Evolutionary conservation across 768 basidiomycete genomes (phyloP).

Genomic region (Coprinopsis strossmayeri): DNA sequence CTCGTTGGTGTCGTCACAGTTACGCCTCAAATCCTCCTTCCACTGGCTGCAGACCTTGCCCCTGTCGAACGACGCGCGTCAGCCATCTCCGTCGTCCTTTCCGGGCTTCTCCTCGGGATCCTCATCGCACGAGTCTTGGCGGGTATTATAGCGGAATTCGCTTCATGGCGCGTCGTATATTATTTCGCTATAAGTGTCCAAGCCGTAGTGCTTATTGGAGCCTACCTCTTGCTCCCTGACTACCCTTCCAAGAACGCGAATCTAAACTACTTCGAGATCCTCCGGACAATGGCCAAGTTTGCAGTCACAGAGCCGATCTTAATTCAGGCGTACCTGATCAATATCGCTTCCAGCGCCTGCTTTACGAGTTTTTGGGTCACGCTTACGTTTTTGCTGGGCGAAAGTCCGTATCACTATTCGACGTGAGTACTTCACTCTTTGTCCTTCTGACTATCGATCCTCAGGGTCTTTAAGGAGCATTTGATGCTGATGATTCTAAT

Average conservation of each 20-base stretch:
- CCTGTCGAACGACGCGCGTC: constrained; percentile 68
- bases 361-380: constrained; percentile 66
- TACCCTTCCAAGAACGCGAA: constrained; percentile 69
- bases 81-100: constrained; percentile 69
- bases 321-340: constrained; percentile 60
- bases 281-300: constrained; percentile 73
- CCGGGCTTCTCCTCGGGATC: constrained; percentile 64
- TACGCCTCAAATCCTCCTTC: constrained; percentile 71
- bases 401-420: constrained; percentile 68
- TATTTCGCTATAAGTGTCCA: constrained; percentile 75
- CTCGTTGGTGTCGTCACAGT: constrained; percentile 67
- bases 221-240: constrained; percentile 68
- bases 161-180: constrained; percentile 69
- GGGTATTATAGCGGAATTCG: constrained; percentile 69
- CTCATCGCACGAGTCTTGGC: constrained; percentile 70
- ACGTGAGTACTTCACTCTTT: constrained; percentile 37
- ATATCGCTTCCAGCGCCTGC: constrained; percentile 56
- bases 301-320: constrained; percentile 73
- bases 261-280: constrained; percentile 62
- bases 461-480: too few relatives aligned
- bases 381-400: constrained; percentile 76
- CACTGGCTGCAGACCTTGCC: constrained; percentile 76
- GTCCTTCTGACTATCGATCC: too few relatives aligned
- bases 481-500: too few relatives aligned
- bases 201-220: constrained; percentile 43